phyloP scores from a whole-genome alignment of 805 yeast species.

The Candida awuae region DNA sequence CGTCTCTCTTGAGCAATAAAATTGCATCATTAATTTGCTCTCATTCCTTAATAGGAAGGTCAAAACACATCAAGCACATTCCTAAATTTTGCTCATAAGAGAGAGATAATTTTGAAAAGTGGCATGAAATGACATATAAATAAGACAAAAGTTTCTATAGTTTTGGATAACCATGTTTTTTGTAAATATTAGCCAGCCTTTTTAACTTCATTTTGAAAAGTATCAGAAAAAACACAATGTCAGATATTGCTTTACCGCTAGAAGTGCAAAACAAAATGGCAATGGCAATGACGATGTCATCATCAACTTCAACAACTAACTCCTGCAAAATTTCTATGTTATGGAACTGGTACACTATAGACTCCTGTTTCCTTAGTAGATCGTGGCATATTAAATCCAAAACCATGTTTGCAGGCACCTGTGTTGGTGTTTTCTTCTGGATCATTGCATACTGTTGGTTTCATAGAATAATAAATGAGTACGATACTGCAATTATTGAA shows the following conservation, averaged over 20 bases:
- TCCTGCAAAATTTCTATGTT: constrained; percentile 37
- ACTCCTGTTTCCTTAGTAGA: constrained; percentile 54
- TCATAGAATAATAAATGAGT: constrained; percentile 47
- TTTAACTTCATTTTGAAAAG: too few species aligned
- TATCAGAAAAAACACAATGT: constrained; percentile 1
- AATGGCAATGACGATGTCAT: too few species aligned
- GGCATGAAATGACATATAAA: too few species aligned
- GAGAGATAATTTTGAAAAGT: too few species aligned
- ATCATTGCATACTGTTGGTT: constrained; percentile 52
- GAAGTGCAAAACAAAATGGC: constrained; percentile 15
- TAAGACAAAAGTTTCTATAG: too few species aligned
- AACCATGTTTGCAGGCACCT: constrained; percentile 64
- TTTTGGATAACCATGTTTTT: too few species aligned
- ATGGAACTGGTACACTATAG: constrained; percentile 69
- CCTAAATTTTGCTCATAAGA: too few species aligned
- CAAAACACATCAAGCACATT: too few species aligned
- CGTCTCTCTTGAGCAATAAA: too few species aligned
- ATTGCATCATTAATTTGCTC: too few species aligned
- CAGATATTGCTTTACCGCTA: constrained; percentile 6
- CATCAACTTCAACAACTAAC: constrained; percentile 3
- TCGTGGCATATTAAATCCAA: constrained; percentile 59
- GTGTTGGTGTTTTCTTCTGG: constrained; percentile 58
- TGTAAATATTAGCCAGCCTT: too few species aligned
- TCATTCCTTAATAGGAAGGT: too few species aligned
- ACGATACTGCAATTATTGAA: constrained; percentile 33